Evolutionary conservation across 2,329 filamentous ascomycete genomes (phyloP).

Genomic region (Apiospora phragmitis): DNA sequence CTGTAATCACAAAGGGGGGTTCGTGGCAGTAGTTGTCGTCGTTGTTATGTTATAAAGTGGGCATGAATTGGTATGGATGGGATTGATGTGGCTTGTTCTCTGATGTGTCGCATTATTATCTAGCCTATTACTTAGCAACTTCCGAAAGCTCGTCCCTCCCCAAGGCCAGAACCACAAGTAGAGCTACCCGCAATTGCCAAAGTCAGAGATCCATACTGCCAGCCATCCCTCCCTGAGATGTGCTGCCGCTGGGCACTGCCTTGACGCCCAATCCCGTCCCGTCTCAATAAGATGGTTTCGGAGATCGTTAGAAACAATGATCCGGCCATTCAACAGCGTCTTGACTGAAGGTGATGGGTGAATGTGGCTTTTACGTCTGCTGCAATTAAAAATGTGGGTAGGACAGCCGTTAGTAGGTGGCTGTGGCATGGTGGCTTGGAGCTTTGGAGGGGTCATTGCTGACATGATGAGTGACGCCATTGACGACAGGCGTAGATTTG

Average conservation of each 20-base stretch:
- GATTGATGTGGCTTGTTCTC: slow-evolving; percentile 6
- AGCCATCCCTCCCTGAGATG: neutral
- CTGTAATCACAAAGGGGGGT: neutral
- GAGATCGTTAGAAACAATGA: neutral
- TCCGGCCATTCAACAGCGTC: neutral
- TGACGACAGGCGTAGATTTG: neutral
- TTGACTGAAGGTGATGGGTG: neutral
- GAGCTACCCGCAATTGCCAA: neutral
- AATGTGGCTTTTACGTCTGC: neutral
- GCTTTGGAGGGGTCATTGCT: slow-evolving; percentile 1
- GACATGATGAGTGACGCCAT: slow-evolving; percentile 6
- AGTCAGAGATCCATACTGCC: neutral
- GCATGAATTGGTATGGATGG: neutral
- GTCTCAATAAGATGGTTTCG: neutral
- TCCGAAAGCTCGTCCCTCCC: neutral
- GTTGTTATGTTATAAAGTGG: neutral
- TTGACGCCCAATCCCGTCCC: slow-evolving; percentile 4
- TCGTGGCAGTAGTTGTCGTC: neutral
- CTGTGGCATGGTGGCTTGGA: neutral
- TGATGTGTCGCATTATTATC: neutral
- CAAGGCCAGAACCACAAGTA: neutral
- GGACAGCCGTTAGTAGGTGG: neutral
- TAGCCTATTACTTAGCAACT: neutral
- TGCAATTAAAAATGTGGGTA: neutral
- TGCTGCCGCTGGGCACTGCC: neutral